Conservation (phyloP, 345 rosid genomes). For the Clausena lansium region DNA sequence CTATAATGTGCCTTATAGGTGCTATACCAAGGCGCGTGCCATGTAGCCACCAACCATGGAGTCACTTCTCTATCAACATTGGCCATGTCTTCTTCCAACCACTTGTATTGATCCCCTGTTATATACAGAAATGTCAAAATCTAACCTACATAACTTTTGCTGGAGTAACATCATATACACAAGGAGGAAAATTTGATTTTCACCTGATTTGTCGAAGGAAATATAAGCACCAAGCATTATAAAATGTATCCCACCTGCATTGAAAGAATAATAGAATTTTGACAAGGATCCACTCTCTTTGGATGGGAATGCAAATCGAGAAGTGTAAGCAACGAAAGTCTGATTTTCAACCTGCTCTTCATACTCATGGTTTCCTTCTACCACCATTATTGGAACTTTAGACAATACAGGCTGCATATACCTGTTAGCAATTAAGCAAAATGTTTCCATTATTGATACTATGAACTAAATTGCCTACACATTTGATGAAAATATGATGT, state of each 20-base stretch:
- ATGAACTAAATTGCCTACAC: background rate
- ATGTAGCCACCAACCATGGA: constrained; percentile 84
- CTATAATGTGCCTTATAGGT: constrained; percentile 76
- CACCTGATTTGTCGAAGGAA: constrained; percentile 51
- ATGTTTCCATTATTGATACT: background rate
- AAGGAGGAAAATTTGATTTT: background rate
- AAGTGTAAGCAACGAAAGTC: constrained; percentile 63
- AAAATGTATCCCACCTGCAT: constrained; percentile 83
- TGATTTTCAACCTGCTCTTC: constrained; percentile 58
- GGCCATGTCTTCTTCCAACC: constrained; percentile 73
- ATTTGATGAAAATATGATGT: background rate
- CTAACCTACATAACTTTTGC: background rate
- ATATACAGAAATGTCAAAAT: background rate
- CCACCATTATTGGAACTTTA: constrained; percentile 72
- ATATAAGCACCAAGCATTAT: constrained; percentile 64
- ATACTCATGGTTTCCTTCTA: constrained; percentile 75
- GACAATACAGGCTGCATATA: constrained; percentile 72
- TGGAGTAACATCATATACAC: background rate
- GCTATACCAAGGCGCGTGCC: constrained; percentile 92
- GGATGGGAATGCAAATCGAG: constrained; percentile 74
- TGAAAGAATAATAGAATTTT: constrained; percentile 72
- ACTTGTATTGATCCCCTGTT: constrained; percentile 71
- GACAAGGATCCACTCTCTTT: constrained; percentile 62
- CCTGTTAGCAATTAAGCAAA: constrained; percentile 31
- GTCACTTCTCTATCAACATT: constrained; percentile 62